phyloP scores from a whole-genome alignment of 768 basidiomycete genomes.

The Xerocomellus amylosporus region DNA sequence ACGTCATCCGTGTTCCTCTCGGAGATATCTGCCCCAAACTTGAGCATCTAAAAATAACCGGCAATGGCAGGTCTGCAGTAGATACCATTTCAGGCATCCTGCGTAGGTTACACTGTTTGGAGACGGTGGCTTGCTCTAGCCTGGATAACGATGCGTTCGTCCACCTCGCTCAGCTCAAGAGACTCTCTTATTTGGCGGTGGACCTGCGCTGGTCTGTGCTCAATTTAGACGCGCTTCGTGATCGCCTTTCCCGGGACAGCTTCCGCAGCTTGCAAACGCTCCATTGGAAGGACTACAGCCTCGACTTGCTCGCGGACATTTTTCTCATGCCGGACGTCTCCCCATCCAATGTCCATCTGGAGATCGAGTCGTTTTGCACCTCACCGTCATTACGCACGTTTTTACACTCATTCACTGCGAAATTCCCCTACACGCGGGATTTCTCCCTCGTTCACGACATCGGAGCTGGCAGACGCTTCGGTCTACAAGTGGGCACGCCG shows the following conservation, averaged over 20 bases:
- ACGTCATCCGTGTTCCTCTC: constrained; percentile 9
- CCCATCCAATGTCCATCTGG: constrained; percentile 11
- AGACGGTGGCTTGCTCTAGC: constrained; percentile 18
- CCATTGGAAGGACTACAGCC: constrained; percentile 23
- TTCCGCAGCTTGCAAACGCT: constrained; percentile 18
- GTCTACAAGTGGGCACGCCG: constrained; percentile 12
- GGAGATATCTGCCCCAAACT: constrained; percentile 17
- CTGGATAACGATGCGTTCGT: constrained; percentile 22
- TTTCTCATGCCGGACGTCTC: constrained; percentile 17
- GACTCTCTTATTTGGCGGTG: constrained; percentile 18
- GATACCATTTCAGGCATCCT: constrained; percentile 14
- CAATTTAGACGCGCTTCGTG: constrained; percentile 8
- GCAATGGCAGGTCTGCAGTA: constrained; percentile 16
- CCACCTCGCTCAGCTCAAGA: constrained; percentile 22
- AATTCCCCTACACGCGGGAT: constrained; percentile 9
- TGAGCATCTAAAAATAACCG: constrained; percentile 20
- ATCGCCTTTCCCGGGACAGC: constrained; percentile 8
- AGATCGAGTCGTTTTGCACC: constrained; percentile 24
- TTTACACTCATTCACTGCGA: constrained; percentile 5
- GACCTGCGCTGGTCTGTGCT: constrained; percentile 27
- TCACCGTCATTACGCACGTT: constrained; percentile 15
- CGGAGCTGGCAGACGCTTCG: constrained; percentile 19
- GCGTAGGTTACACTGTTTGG: constrained; percentile 11
- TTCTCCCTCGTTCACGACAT: constrained; percentile 26
- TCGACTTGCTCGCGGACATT: constrained; percentile 16